Evolutionary conservation across 75 land plant genomes (phyloP), one percentile per base, ranked within the genome.

Genomic region (Sequoiadendron giganteum): DNA sequence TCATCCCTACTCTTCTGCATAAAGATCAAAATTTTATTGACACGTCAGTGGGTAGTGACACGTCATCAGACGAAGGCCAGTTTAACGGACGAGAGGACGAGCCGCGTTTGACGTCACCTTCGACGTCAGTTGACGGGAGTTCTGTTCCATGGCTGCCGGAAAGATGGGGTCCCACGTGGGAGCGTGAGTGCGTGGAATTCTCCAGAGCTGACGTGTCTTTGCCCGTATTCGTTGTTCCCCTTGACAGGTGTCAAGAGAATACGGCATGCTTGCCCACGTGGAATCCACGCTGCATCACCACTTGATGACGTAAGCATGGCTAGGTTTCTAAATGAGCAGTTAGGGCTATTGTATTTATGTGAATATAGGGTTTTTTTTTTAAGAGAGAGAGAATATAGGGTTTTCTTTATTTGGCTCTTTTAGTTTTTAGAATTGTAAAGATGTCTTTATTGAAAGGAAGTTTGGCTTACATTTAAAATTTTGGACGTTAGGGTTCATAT

Each of bases 1-100:
- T 92, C 77, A 77, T 91, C 13, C 49, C 39, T 68, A 3, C 61
- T 68, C 65, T 58, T 58, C 48, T 25, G 65, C 72, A 21, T 8
- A 25, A 5, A 6, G 2, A 28, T 68, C 10, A 5, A 6, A 1
- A 21, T 30, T 21, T n/a, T 32, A 11, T 13, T 3, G 77, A 34
- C 34, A 34, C 34, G 16, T 30, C 77, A 2, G 77, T 10, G 15
- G 77, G 13, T 0, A 34, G 38, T 34, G 77, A 75, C 77, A 75
- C 39, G 15, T 75, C 38, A 65, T 21, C 28, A 6, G 28, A 7
- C 0, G n/a, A 5, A 25, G 70, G 8, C 8, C 6, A 21, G 8
- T 0, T 5, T 25, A 25, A 61, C 1, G 28, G 25, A 61, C 1
- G 6, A 25, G 8, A 5, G 5, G 61, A 0, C 0, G n/a, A 65